Evolutionary conservation across 2,329 filamentous ascomycete genomes (phyloP), one percentile per base, ranked within the genome.

Genomic region (Samsoniella hepiali): DNA sequence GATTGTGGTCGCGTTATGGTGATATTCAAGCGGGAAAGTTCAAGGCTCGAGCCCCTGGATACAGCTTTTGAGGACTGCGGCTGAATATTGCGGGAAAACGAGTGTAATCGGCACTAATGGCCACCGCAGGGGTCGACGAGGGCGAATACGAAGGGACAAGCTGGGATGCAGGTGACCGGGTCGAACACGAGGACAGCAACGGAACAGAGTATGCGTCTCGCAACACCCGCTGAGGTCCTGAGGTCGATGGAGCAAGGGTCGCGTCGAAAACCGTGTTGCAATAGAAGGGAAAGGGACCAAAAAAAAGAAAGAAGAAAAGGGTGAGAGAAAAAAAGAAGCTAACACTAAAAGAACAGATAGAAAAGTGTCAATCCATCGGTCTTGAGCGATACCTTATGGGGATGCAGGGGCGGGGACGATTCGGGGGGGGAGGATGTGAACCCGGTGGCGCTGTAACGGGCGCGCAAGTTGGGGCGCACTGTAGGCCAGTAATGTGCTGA

Each of bases 21-120:
- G 9, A n/a, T 27, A 2, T 31, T 31, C 13, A 13, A 22, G 11
- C 44, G n/a, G 31, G 13, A 5, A 40, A 22, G 22, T 22, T 40
- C n/a, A 31, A 50, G 34, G 11, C 8, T 9, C 11, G 15, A 40
- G 34, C 44, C 38, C 56, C 44, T 31, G 10, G 7, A 4, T 38
- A 38, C 32, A 29, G 56, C 44, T 49, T 17, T 15, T 15, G 13
- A 42, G 44, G 22, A 1, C 31, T 38, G 42, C 27, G 22, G 27
- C 50, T 50, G 44, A 22, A 40, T 27, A 31, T 50, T 42, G 29
- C 7, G 47, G 49, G 55, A 51, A 65, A 64, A 68, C 60, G 59
- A 65, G 42, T 63, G 64, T 63, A 64, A 64, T 61, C 17, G 63
- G 59, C 64, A 60, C 59, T 40, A 55, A 56, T 57, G 55, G 50